Evolutionary conservation across 2,329 filamentous ascomycete genomes (phyloP), one percentile per base, ranked within the genome.

Genomic region (Aspergillus texensis): DNA sequence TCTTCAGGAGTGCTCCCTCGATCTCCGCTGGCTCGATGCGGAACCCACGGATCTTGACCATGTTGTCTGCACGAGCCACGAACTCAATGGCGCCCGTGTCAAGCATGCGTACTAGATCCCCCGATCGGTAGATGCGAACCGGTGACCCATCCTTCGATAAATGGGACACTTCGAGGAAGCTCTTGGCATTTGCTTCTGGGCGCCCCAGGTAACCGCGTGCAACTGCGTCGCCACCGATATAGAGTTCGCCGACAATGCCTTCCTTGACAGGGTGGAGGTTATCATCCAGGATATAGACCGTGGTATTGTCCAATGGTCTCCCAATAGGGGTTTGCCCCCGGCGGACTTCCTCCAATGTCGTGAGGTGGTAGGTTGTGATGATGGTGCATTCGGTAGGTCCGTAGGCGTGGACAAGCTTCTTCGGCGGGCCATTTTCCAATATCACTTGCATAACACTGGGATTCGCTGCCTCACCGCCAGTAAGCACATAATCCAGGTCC

Each of bases 1-100:
- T 32, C 12, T 28, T n/a, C n/a, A 54, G 41, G 39, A 96, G 79
- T 74, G 93, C 88, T 52, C 83, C 89, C 75, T 96, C 57, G 19
- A 59, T 30, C n/a, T 28, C 57, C 2, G 19, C 57, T 16, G 26
- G 57, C 24, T 59, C 57, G 14, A 59, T 52, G 4, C 57, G 57
- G 21, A 36, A 59, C 19, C 57, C 57, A 12, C 28, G 43, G 45
- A 59, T 52, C 30, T 59, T 59, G n/a, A 59, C 46, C 43, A 24
- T 21, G 14, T 59, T 34, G n/a, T 59, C 57, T 6, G 30, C 30
- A 5, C 57, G 57, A 8, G n/a, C 57, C 6, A 59, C 24, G 21
- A 34, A 48, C 11, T 59, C 43, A 12, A 59, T 8, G n/a, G n/a
- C 30, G 6, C 57, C 57, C 0, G 43, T 12, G 41, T 36, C 43